Evolutionary conservation across 768 basidiomycete species (phyloP), one percentile per base, ranked within the genome.

Genomic region (Kwoniella mangroviensis): DNA sequence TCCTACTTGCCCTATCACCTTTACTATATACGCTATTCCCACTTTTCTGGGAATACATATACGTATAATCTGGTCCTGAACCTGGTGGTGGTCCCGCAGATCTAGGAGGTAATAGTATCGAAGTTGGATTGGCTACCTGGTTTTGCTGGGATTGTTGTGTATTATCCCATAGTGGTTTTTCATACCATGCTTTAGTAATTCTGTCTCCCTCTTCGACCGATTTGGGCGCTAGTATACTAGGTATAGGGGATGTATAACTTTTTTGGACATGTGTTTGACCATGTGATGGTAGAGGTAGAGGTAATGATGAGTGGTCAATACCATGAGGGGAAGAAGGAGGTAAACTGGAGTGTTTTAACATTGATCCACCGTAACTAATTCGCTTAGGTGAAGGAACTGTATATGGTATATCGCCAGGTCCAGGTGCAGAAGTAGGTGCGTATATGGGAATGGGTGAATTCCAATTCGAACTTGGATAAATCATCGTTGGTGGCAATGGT

Each of bases 131-230:
- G 15, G 12, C n/a, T 40, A 17, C 40, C 40, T 12, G 49, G 55
- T 9, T 12, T 17, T 43, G 17, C 22, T 28, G 12, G 17, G 28
- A 55, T 34, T 64, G 17, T 28, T 42, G 11, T 34, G 34, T 34
- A 34, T 61, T 61, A 67, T 76, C 75, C 70, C 75, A 73, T 28
- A 67, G 49, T 1, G 70, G 71, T 63, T 75, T 63, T n/a, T 72
- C 70, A 57, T 73, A 73, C 75, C 75, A 77, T 28, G 70, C 57
- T 49, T 68, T 72, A 12, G 73, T 74, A 15, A 65, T 62, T 49
- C 75, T 63, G 10, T 68, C 60, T 17, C 61, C 63, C 19, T 58
- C 65, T 1, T 52, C 65, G 12, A 21, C 63, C 19, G 43, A 49
- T 15, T 49, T 13, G 45, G 45, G 45, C 11, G 45, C 41, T 21